Percentiles rank a stretch among this genome's conserved stretches.
phyloP scores from a whole-genome alignment of 2,329 filamentous ascomycete genomes.

The Curvularia eragrostidis region DNA sequence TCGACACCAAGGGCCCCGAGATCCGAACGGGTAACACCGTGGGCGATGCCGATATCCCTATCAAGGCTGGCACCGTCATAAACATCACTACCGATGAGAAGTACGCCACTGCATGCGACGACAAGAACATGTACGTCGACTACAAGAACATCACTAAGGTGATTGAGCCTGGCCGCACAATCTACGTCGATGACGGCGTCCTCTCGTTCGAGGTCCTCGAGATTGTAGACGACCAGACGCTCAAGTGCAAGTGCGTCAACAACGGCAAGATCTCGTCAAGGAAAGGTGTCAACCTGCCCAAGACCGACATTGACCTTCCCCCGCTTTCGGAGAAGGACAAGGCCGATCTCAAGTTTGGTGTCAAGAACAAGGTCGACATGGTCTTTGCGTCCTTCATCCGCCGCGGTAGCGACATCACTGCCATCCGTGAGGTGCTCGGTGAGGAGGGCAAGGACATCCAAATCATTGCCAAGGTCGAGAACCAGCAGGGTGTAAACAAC shows the following conservation, averaged over 20 bases:
- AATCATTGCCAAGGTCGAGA: slow-evolving; percentile 99
- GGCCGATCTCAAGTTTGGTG: slow-evolving; percentile 89
- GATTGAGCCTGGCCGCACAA: slow-evolving; percentile 85
- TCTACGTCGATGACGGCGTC: slow-evolving; percentile 98
- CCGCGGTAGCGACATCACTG: slow-evolving; percentile 86
- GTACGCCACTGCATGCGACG: slow-evolving; percentile 83
- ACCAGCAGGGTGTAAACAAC: slow-evolving; percentile 99
- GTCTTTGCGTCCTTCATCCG: slow-evolving; percentile 99
- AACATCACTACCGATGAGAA: slow-evolving; percentile 97
- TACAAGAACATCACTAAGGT: slow-evolving; percentile 99
- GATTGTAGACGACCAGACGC: slow-evolving; percentile 85
- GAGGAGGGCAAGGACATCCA: slow-evolving; percentile 94
- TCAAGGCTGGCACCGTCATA: slow-evolving; percentile 80
- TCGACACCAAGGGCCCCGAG: slow-evolving; percentile 84
- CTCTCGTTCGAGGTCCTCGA: slow-evolving; percentile 93
- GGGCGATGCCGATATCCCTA: slow-evolving; percentile 76
- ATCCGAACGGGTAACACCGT: slow-evolving; percentile 82
- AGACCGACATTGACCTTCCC: slow-evolving; percentile 97
- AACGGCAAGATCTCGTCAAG: slow-evolving; percentile 98
- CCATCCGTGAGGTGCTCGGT: slow-evolving; percentile 91
- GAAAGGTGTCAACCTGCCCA: slow-evolving; percentile 99
- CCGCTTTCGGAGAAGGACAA: slow-evolving; percentile 98
- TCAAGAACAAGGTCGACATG: slow-evolving; percentile 99
- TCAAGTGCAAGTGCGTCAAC: slow-evolving; percentile 88
- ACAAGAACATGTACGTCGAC: slow-evolving; percentile 97